A percentile compares a stretch with the other conserved stretches of the same genome.
phyloP scores from a whole-genome alignment of 371 early-diverging fungal genomes.

The Cokeromyces recurvatus region DNA sequence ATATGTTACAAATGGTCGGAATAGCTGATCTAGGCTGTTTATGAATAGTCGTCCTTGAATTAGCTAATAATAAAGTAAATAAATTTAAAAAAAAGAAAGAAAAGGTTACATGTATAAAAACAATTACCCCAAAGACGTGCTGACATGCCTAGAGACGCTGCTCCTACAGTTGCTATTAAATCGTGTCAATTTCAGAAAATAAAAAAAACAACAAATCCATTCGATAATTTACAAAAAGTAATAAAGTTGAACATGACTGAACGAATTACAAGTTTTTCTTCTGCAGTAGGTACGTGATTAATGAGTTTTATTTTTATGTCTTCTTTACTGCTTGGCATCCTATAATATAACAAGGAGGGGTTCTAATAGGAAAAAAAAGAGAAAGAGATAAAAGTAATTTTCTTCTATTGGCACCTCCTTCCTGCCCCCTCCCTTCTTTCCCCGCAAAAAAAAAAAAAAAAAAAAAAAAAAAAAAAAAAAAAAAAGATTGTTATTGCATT shows the following conservation, averaged over 20 bases:
- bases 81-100: neutral
- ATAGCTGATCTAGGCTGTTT: constrained; percentile 19
- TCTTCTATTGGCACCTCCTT: neutral
- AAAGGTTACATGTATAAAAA: neutral
- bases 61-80: neutral
- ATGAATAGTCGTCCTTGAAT: constrained; percentile 17
- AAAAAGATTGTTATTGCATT: neutral
- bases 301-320: constrained; percentile 25
- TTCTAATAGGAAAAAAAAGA: constrained; percentile 10
- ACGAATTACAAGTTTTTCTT: constrained; percentile 26
- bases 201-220: neutral
- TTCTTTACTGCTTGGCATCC: constrained; percentile 21
- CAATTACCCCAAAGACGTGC: constrained; percentile 30
- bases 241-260: constrained; percentile 38
- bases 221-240: constrained; percentile 21
- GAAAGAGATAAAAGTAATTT: too few species aligned
- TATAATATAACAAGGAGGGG: too few species aligned
- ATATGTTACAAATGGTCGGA: constrained; percentile 31
- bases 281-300: constrained; percentile 23
- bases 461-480: neutral
- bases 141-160: constrained; percentile 37
- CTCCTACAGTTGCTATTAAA: constrained; percentile 29
- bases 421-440: neutral
- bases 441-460: too few species aligned
- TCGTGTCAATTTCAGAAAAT: neutral